A percentile compares a stretch with the other conserved stretches of the same genome.
Conservation (phyloP, 139 green algal genomes). For the Yamagishiella unicocca region DNA sequence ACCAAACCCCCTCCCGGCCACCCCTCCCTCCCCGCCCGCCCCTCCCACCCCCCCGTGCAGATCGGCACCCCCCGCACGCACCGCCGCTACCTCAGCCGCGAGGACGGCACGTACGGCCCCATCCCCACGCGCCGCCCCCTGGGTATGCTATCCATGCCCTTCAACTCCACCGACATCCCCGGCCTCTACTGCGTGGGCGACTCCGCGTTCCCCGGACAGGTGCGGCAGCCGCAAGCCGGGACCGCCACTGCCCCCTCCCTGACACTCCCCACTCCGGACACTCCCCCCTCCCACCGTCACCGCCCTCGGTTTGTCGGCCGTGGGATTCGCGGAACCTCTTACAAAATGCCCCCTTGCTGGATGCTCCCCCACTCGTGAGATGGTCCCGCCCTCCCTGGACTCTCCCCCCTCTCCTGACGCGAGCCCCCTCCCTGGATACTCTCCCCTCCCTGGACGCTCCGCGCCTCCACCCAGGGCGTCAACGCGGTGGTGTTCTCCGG, state of each 20-base stretch:
- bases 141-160: constrained; percentile 96
- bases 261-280: background rate
- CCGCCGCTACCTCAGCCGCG: constrained; percentile 88
- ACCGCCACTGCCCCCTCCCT: background rate
- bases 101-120: constrained; percentile 94
- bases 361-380: background rate
- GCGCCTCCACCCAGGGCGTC: constrained; percentile 75
- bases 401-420: background rate
- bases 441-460: background rate
- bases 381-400: too few species aligned
- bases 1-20: background rate
- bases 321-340: background rate
- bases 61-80: constrained; percentile 95
- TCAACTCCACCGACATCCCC: constrained; percentile 84
- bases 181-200: constrained; percentile 98
- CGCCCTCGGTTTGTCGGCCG: too few species aligned
- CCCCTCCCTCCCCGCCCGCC: background rate
- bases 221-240: background rate
- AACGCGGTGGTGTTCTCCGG: constrained; percentile 96
- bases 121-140: constrained; percentile 88
- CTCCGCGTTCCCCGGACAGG: constrained; percentile 94
- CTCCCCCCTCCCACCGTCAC: background rate
- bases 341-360: background rate
- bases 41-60: constrained; percentile 53
- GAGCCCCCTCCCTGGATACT: too few species aligned